Base-by-base conservation (phyloP, 148 eudicot species). In the Nepenthes mirabilis region DNA sequence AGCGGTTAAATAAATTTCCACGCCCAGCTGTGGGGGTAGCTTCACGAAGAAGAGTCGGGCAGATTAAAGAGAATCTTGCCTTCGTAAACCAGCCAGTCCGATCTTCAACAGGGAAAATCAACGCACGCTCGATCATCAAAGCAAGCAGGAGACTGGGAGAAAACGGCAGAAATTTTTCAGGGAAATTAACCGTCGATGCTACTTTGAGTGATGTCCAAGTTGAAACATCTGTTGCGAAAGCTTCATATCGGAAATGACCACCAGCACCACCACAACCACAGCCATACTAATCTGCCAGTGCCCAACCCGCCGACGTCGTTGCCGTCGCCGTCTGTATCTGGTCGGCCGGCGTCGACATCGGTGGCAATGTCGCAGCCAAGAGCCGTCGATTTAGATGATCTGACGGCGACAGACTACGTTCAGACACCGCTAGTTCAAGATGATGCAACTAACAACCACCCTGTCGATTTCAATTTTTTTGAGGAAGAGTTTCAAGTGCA, bases 401-500 rank as follows among this genome's bases (percentile, higher is more conserved):
- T 0, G 45, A 40, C 45, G 45, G 45, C 1, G 45, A 40, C 6
- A 40, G 45, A 40, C 45, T 40, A 4, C 8, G 45, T 40, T 40
- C 45, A 40, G 8, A 4, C 45, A 40, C 8, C 45, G 45, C 8
- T 8, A 40, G 45, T 40, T 40, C 45, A 40, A 40, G 45, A 40
- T 40, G 8, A 40, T 40, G 45, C 8, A 4, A 40, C 4, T 40
- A 40, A 8, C 8, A 40, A 40, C 45, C 4, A 40, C 8, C 45
- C 45, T 40, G 45, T 40, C 4, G 45, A 40, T 40, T 85, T 81
- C 37, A 81, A 75, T 73, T 82, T 76, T 71, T 71, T 88, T 6
- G 96, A 91, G 63, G 97, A 91, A 72, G 98, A 91, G 78, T 91
- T 80, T 74, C 94, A 91, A 74, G 77, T 91, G 54, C 94, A 91